These are phyloP conservation scores for Plantago elongata DNA, from an alignment of 257 asterid species.

Conservation along the genomic window DNA sequence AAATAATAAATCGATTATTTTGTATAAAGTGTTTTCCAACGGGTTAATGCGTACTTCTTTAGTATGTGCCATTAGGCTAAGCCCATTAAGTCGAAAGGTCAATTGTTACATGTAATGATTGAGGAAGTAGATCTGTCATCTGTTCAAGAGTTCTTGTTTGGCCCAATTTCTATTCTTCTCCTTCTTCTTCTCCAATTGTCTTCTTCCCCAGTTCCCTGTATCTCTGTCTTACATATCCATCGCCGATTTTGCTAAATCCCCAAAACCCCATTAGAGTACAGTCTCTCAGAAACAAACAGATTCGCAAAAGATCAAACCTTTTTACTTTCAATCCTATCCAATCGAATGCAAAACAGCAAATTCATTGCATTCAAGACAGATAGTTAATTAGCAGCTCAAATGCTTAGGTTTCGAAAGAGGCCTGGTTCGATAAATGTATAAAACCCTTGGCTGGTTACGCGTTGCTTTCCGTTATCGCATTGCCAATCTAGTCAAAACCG, in stretches of 20 bases:
- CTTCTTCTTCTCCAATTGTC: constrained; percentile 23
- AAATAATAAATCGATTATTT: too few relatives aligned
- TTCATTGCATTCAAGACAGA: not conserved
- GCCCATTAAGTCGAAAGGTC: not conserved
- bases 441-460: constrained; percentile 69
- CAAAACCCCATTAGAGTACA: not conserved
- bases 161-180: constrained; percentile 4
- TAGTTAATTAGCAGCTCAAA: constrained; percentile 28
- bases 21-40: too few relatives aligned
- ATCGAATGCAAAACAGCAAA: not conserved
- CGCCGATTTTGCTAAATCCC: constrained; percentile 23
- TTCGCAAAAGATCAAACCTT: not conserved
- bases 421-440: constrained; percentile 65
- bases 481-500: constrained; percentile 58
- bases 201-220: too few relatives aligned
- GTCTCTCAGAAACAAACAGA: too few relatives aligned
- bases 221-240: constrained; percentile 15
- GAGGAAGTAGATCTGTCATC: too few relatives aligned
- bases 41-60: too few relatives aligned
- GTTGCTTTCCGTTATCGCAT: constrained; percentile 73
- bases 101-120: not conserved
- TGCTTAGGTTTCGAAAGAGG: constrained; percentile 47
- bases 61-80: not conserved
- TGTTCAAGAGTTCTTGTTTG: too few relatives aligned
- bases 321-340: not conserved